Base-by-base conservation (phyloP, 2,329 filamentous ascomycete species). In the Pestalotiopsis sp. region DNA sequence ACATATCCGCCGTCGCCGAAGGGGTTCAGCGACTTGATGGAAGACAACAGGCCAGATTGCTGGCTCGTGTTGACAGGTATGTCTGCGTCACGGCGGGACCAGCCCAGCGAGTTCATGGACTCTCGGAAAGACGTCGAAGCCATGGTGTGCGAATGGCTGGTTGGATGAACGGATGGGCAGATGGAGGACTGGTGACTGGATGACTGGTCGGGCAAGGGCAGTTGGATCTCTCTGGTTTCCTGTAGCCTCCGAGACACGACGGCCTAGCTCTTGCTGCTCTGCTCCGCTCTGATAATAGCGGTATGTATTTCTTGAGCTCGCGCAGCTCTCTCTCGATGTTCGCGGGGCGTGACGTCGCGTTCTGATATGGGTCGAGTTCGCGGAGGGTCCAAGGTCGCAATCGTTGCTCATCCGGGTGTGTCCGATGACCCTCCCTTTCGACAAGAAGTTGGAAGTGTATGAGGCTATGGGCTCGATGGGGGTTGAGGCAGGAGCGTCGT, bases 91-190 rank as follows among this genome's bases (percentile, higher is more conserved):
- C 95, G 90, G 75, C 95, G 92, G 77, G 93, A 93, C 96, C 96
- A 98, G 70, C 96, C 96, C 76, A 98, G 83, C 69, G 94, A 96
- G 85, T 93, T 97, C 86, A 98, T 94, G 25, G 93, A 97, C 81
- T 98, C 94, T 79, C 95, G 90, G 81, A 99, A 98, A 61, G 93
- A 93, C 74, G 90, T 86, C 73, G 94, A 95, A 70, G 95, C 92
- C 95, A 97, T 97, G 71, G 70, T 80, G 69, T 66, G 45, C 20
- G 41, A 36, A 36, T 36, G 31, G 31, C 31, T 49, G 41, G 41
- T 49, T 55, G 49, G 17, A 20, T 59, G 57, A 31, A 31, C 12
- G 20, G 12, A 31, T 25, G 57, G 20, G 23, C 6, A 60, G 36
- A 31, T 66, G 14, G 58, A 52, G 25, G n/a, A 23, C 9, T 17